Percentiles rank a stretch among this genome's conserved stretches.
phyloP scores from a whole-genome alignment of 305 asterid genomes.

The Solanum aculeatissimum region DNA sequence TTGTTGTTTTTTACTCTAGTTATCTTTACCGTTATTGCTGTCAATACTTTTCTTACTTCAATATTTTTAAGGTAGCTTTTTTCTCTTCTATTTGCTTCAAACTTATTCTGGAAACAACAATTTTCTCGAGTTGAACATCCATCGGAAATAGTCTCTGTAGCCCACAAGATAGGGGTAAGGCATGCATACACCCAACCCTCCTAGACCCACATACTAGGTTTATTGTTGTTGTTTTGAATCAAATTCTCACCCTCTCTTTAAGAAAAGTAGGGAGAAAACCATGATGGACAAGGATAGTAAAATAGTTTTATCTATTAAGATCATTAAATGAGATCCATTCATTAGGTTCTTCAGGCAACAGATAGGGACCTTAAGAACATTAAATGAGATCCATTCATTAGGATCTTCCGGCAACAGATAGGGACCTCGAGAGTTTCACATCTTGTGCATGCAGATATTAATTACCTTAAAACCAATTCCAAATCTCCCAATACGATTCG shows the following conservation, averaged over 20 bases:
- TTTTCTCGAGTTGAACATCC: neutral
- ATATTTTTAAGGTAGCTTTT: neutral
- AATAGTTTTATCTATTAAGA: neutral
- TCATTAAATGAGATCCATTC: neutral
- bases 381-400: neutral
- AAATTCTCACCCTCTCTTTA: neutral
- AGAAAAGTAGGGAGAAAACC: neutral
- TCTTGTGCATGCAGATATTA: neutral
- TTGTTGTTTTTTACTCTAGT: neutral
- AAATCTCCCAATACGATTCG: constrained; percentile 50
- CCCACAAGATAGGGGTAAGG: neutral
- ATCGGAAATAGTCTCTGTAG: neutral
- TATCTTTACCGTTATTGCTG: neutral
- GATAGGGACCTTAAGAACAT: neutral
- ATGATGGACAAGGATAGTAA: neutral
- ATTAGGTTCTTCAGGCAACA: neutral
- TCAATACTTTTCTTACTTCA: neutral
- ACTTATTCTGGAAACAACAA: neutral
- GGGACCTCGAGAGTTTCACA: neutral
- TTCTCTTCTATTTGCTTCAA: neutral
- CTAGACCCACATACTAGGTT: neutral
- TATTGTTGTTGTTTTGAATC: neutral
- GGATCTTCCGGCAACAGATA: neutral
- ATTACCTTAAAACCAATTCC: constrained; percentile 78
- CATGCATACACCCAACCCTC: neutral